Evolutionary conservation across 345 rosid species (phyloP).

Genomic region (Sisymbrium altissimum): DNA sequence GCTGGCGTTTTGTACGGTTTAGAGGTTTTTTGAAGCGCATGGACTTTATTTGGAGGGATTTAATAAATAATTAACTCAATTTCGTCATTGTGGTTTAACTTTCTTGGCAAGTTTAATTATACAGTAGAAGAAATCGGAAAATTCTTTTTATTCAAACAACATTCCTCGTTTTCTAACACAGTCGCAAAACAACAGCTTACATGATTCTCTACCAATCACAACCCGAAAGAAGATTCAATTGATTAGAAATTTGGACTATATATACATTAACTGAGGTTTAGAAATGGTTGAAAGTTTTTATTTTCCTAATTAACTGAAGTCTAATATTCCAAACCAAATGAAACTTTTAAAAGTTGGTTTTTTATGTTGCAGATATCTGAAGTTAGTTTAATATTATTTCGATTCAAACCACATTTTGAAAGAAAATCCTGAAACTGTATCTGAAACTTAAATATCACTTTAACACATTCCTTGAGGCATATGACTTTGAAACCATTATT

Average conservation of each 20-base stretch:
- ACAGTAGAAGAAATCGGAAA: neutral
- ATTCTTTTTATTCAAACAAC: neutral
- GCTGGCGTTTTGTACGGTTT: slow-evolving; percentile 87
- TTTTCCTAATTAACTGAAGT: neutral
- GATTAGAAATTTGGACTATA: neutral
- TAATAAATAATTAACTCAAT: slow-evolving; percentile 8
- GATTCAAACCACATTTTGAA: too few species aligned
- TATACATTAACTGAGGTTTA: neutral
- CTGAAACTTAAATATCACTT: too few species aligned
- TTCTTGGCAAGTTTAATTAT: neutral
- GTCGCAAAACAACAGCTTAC: neutral
- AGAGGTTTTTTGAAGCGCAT: slow-evolving; percentile 42
- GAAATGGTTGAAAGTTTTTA: neutral
- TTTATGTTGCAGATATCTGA: neutral
- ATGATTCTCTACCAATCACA: neutral
- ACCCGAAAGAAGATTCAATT: neutral
- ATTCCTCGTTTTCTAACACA: neutral
- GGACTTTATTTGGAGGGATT: neutral
- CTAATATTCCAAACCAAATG: neutral
- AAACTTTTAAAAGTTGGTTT: neutral
- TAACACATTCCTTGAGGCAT: too few species aligned
- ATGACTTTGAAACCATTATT: too few species aligned
- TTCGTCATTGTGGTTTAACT: neutral
- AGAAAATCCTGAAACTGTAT: too few species aligned
- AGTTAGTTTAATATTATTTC: too few species aligned